phyloP scores from a whole-genome alignment of 2,329 filamentous ascomycete species.

The Cladosporium colombiae region DNA sequence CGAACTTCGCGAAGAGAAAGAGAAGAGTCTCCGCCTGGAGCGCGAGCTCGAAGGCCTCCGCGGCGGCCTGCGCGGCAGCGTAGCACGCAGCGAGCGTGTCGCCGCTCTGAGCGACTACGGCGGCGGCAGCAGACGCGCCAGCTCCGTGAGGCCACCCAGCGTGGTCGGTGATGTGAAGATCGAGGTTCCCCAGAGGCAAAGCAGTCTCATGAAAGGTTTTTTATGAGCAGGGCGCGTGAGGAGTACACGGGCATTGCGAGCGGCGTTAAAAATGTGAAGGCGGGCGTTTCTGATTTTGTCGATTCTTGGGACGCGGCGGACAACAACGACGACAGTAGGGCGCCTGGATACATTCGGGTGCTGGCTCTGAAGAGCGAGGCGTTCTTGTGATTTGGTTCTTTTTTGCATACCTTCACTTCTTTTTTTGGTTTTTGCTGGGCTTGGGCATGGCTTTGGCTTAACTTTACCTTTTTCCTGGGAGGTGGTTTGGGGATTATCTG shows the following conservation, averaged over 20 bases:
- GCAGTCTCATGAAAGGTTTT: slow-evolving; percentile 53
- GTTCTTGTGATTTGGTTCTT: slow-evolving; percentile 14
- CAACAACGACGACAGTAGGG: background rate
- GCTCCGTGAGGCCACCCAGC: slow-evolving; percentile 43
- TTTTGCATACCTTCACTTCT: slow-evolving; percentile 14
- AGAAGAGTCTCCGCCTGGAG: slow-evolving; percentile 79
- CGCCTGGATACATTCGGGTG: slow-evolving; percentile 12
- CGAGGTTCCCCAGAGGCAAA: slow-evolving; percentile 42
- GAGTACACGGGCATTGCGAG: slow-evolving; percentile 18
- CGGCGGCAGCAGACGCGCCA: slow-evolving; percentile 45
- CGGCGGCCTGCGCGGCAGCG: slow-evolving; percentile 58
- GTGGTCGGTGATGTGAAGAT: slow-evolving; percentile 36
- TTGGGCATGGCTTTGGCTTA: background rate
- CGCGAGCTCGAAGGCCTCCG: slow-evolving; percentile 85
- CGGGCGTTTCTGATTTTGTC: slow-evolving; percentile 18
- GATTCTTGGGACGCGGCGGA: slow-evolving; percentile 1
- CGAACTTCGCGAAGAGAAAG: slow-evolving; percentile 83
- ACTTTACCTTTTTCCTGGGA: slow-evolving; percentile 4
- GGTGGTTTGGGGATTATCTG: slow-evolving; percentile 18
- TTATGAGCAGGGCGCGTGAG: slow-evolving; percentile 41
- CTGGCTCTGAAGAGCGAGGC: slow-evolving; percentile 19
- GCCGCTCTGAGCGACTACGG: slow-evolving; percentile 47
- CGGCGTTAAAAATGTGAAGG: slow-evolving; percentile 15
- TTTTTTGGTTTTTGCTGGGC: slow-evolving; percentile 1
- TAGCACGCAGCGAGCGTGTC: slow-evolving; percentile 34